These are phyloP conservation scores for Hyaloraphidium curvatum DNA, from an alignment of 192 early-diverging fungal genomes.

Conservation along the genomic window DNA sequence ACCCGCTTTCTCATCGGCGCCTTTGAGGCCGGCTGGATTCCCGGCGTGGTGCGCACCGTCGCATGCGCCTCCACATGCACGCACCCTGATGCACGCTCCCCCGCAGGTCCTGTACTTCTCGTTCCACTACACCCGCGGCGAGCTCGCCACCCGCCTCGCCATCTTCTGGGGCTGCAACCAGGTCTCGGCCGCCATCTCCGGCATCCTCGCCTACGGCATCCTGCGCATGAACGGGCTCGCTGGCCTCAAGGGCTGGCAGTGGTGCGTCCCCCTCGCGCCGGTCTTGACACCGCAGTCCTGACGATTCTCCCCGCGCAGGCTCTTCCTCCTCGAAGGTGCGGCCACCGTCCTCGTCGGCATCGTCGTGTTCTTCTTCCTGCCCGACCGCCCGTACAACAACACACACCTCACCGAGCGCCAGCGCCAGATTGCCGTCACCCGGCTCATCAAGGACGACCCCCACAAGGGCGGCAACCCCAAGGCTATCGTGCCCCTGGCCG, in stretches of 20 bases:
- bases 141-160: constrained; percentile 24
- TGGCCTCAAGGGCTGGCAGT: constrained; percentile 40
- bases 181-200: constrained; percentile 28
- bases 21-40: constrained; percentile 32
- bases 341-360: constrained; percentile 27
- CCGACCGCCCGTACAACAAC: constrained; percentile 26
- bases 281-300: no score
- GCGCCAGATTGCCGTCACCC: constrained; percentile 30
- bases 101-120: constrained; percentile 32
- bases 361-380: constrained; percentile 32
- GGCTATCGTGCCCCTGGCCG: constrained; percentile 10
- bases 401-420: constrained; percentile 31
- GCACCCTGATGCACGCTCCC: no score
- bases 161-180: constrained; percentile 30
- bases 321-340: constrained; percentile 12
- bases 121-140: constrained; percentile 25
- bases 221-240: constrained; percentile 27
- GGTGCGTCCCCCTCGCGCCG: constrained; percentile 39
- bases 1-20: constrained; percentile 26
- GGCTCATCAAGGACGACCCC: constrained; percentile 38
- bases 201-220: constrained; percentile 33
- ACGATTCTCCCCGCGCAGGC: background rate
- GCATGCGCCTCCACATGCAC: no score
- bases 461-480: constrained; percentile 23
- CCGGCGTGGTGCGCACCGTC: no score